Evolutionary conservation across 2,329 filamentous ascomycete species (phyloP), one percentile per base, ranked within the genome.

Genomic region (Xylaria sp.): DNA sequence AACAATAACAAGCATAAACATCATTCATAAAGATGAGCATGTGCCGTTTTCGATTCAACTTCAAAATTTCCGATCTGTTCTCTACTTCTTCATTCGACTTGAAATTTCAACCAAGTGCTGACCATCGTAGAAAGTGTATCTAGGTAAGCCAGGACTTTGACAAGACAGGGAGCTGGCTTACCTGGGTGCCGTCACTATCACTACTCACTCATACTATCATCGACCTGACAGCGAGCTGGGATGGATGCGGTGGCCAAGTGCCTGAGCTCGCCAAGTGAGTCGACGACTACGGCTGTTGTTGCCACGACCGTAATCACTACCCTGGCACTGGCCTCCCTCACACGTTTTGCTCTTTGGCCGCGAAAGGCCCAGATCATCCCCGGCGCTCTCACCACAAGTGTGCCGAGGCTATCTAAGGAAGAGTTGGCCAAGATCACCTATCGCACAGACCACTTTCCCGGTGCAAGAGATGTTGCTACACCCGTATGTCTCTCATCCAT

Each of bases 381-480:
- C 11, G 85, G 81, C 39, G 85, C 85, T 36, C 79, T 85, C 39
- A 81, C 78, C 64, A 82, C 82, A 21, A 77, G 79, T 48, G 69
- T 83, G 3, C 79, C 79, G 11, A 69, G 70, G 6, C 72, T 82
- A 11, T 77, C 81, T 17, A 72, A 76, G 51, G 77, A 77, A 12
- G 80, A 83, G 68, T 72, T 81, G 19, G 75, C 77, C 54, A 72
- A 77, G 4, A 74, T 86, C 24, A 76, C 79, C 2, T 93, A 96
- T 77, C 88, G 87, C 14, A 87, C 89, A 3, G 88, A 93, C 77
- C 84, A 86, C 48, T 86, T 95, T 39, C 91, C 91, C 0, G 91
- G 93, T 4, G 89, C 87, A 0, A 86, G 93, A 67, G 92, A 96
- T 78, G 89, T 97, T 17, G 79, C 84, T 3, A 92, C 90, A 3